phyloP scores from a whole-genome alignment of 306 rosid species.

The Quercus suber region DNA sequence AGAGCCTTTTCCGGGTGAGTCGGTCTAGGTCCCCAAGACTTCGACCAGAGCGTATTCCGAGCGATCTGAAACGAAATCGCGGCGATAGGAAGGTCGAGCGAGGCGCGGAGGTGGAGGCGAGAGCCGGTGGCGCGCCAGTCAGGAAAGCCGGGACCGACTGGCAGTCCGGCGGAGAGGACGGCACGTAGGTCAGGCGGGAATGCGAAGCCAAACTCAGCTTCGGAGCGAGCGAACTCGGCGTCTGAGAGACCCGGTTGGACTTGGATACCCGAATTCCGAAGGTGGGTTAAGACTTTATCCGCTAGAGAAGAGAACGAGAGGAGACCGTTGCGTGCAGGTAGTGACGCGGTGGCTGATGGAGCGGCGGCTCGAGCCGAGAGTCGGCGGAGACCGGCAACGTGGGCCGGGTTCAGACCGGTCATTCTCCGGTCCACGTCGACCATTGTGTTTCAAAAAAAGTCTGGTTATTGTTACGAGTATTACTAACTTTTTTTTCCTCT shows the following conservation, averaged over 20 bases:
- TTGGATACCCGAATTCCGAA: slow-evolving; percentile 59
- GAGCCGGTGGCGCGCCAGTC: slow-evolving; percentile 84
- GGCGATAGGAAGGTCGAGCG: slow-evolving; percentile 89
- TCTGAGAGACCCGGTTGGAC: slow-evolving; percentile 76
- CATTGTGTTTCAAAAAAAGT: slow-evolving; percentile 34
- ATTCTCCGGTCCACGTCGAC: slow-evolving; percentile 99
- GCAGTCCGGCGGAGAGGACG: slow-evolving; percentile 78
- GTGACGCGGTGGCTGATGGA: slow-evolving; percentile 33
- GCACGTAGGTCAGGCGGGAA: slow-evolving; percentile 96
- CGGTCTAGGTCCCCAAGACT: slow-evolving; percentile 83
- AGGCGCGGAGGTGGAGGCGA: slow-evolving; percentile 77
- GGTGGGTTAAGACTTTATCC: slow-evolving; percentile 60
- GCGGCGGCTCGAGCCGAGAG: slow-evolving; percentile 91
- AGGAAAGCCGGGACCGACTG: slow-evolving; percentile 89
- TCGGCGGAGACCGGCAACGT: slow-evolving; percentile 86
- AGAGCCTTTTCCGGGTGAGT: slow-evolving; percentile 83
- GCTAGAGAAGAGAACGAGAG: slow-evolving; percentile 72
- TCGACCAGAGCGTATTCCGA: slow-evolving; percentile 79
- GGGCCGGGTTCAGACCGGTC: slow-evolving; percentile 94
- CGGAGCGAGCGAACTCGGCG: slow-evolving; percentile 87
- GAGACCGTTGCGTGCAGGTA: slow-evolving; percentile 63
- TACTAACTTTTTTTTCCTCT: background rate
- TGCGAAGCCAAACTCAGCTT: slow-evolving; percentile 85
- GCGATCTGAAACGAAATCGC: slow-evolving; percentile 97
- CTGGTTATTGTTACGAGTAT: too few species aligned